These are phyloP conservation scores for Scheffersomyces lignicola DNA, from an alignment of 1,139 yeast species.

Conservation along the genomic window DNA sequence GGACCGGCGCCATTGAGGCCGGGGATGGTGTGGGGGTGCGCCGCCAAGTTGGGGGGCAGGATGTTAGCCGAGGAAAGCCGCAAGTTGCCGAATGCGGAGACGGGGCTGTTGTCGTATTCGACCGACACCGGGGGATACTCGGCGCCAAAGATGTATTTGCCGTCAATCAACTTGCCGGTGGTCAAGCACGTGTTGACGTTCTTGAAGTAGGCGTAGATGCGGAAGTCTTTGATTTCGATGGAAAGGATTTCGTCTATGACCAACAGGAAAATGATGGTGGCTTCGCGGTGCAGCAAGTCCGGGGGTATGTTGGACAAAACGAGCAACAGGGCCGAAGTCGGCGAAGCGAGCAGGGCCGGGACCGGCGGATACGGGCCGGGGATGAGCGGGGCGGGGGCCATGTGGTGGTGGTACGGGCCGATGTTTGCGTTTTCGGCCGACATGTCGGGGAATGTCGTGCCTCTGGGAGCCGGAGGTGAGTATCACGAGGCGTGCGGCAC, in stretches of 20 bases:
- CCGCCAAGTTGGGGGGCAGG: conserved; percentile 26
- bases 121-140: conserved; percentile 53
- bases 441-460: conserved; percentile 9
- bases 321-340: conserved; percentile 12
- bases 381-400: not conserved
- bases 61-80: conserved; percentile 25
- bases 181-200: conserved; percentile 65
- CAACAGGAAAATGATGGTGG: conserved; percentile 72
- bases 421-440: conserved; percentile 8
- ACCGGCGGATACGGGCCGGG: not conserved
- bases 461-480: conserved; percentile 9
- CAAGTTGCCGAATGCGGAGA: conserved; percentile 24
- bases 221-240: conserved; percentile 55
- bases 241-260: conserved; percentile 67
- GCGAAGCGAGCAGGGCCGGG: conserved; percentile 8
- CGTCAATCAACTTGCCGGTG: conserved; percentile 70
- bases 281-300: conserved; percentile 75
- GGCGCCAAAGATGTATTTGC: conserved; percentile 62
- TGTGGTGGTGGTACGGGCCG: no score
- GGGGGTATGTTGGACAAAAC: conserved; percentile 49
- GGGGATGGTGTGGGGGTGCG: conserved; percentile 12
- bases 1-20: conserved; percentile 14
- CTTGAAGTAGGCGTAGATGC: conserved; percentile 64
- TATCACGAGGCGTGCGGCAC: no score
- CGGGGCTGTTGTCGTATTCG: conserved; percentile 43